Conservation (phyloP, 2,329 filamentous ascomycete species). For the Colletotrichum theobromicola region DNA sequence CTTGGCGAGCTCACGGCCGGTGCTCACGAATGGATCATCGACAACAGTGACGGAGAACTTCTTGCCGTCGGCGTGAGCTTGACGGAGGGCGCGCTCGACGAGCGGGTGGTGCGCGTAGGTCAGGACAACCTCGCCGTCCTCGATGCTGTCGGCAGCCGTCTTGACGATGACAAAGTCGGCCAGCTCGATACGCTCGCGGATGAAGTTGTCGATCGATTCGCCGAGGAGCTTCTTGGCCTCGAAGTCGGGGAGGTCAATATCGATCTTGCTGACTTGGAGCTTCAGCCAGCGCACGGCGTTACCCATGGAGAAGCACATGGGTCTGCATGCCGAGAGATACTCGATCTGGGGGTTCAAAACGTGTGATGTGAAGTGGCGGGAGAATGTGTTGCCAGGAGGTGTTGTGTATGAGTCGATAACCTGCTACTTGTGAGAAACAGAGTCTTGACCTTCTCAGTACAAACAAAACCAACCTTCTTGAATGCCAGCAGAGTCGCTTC, state of each 20-base stretch:
- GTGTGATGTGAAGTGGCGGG: slow-evolving; percentile 89
- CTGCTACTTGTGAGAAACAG: slow-evolving; percentile 45
- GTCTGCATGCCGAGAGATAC: slow-evolving; percentile 91
- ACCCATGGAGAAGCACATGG: slow-evolving; percentile 95
- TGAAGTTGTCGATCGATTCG: slow-evolving; percentile 85
- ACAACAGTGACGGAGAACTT: slow-evolving; percentile 85
- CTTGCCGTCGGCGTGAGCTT: slow-evolving; percentile 73
- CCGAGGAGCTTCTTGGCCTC: slow-evolving; percentile 75
- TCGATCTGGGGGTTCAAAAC: slow-evolving; percentile 94
- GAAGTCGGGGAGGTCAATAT: slow-evolving; percentile 82
- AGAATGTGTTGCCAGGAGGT: slow-evolving; percentile 81
- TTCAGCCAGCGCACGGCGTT: slow-evolving; percentile 97
- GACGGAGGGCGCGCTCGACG: slow-evolving; percentile 80
- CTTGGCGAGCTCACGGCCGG: slow-evolving; percentile 67
- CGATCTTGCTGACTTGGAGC: slow-evolving; percentile 87
- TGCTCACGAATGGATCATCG: slow-evolving; percentile 67
- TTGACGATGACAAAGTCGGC: slow-evolving; percentile 86
- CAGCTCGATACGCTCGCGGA: slow-evolving; percentile 86
- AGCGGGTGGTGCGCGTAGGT: slow-evolving; percentile 88
- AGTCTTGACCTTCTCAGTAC: neutral
- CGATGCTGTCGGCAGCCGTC: slow-evolving; percentile 77
- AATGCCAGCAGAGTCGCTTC: slow-evolving; percentile 89
- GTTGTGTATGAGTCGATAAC: slow-evolving; percentile 94
- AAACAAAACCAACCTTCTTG: slow-evolving; percentile 66
- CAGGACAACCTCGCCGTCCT: slow-evolving; percentile 80